These are phyloP conservation scores for Apiotrichum siamense DNA, from an alignment of 1,284 basidiomycete species.

Conservation along the genomic window DNA sequence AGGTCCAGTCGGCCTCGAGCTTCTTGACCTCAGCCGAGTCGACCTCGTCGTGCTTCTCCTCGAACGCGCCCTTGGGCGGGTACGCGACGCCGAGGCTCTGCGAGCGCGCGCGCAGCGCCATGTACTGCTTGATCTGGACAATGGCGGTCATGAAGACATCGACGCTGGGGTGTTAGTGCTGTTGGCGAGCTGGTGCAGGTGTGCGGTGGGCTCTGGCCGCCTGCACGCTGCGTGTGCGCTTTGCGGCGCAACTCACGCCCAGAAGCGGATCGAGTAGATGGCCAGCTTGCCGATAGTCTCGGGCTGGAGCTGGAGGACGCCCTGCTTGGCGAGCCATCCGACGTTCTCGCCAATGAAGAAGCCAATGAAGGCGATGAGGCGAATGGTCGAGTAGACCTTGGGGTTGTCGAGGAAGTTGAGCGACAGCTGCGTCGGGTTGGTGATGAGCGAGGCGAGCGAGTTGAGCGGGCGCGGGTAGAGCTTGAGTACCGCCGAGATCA, in stretches of 20 bases:
- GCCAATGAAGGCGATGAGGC: constrained; percentile 26
- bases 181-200: no score
- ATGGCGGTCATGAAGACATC: constrained; percentile 34
- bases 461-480: constrained; percentile 28
- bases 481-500: constrained; percentile 24
- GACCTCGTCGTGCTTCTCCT: not conserved
- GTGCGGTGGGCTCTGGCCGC: no score
- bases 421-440: constrained; percentile 2
- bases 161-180: constrained; percentile 16
- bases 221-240: not conserved
- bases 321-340: constrained; percentile 34
- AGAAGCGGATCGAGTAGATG: constrained; percentile 20
- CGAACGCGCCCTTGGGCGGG: no score
- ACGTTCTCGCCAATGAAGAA: constrained; percentile 43
- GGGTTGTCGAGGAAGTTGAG: constrained; percentile 3
- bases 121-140: constrained; percentile 21
- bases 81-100: constrained; percentile 12
- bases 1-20: constrained; percentile 25
- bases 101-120: constrained; percentile 17
- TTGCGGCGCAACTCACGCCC: constrained; percentile 34
- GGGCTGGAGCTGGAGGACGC: constrained; percentile 27
- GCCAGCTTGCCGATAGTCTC: not conserved
- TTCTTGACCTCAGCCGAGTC: not conserved
- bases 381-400: constrained; percentile 30
- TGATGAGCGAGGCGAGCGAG: constrained; percentile 13